These are phyloP conservation scores for Coemansia sp. DNA, from an alignment of 192 early-diverging fungal genomes.

Conservation along the genomic window DNA sequence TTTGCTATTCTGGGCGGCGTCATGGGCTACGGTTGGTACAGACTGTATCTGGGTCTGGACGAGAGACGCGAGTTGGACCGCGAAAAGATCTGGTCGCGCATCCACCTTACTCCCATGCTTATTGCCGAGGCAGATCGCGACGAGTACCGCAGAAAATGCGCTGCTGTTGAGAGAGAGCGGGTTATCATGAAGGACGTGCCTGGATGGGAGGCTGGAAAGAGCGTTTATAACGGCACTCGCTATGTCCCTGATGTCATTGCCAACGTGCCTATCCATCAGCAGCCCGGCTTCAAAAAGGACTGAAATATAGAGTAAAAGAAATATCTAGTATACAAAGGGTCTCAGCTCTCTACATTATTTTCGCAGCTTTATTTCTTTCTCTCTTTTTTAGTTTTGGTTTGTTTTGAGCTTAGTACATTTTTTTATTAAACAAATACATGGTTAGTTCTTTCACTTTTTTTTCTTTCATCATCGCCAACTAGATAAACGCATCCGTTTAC, in stretches of 20 bases:
- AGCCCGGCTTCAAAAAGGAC: slow-evolving; percentile 31
- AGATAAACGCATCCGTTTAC: no score
- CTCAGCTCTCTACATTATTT: no score
- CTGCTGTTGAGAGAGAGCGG: slow-evolving; percentile 69
- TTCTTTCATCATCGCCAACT: not conserved
- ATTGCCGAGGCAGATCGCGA: slow-evolving; percentile 95
- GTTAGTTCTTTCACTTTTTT: slow-evolving; percentile 1
- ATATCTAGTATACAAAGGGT: no score
- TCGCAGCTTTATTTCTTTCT: no score
- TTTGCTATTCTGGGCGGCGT: slow-evolving; percentile 70
- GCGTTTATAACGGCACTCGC: slow-evolving; percentile 86
- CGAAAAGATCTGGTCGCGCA: slow-evolving; percentile 91
- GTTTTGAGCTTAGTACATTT: slow-evolving; percentile 4
- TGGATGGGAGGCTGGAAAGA: slow-evolving; percentile 74
- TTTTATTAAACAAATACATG: not conserved
- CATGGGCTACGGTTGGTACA: slow-evolving; percentile 82
- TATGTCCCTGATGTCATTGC: slow-evolving; percentile 60
- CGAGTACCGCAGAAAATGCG: slow-evolving; percentile 73
- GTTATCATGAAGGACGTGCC: slow-evolving; percentile 84
- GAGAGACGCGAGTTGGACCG: slow-evolving; percentile 76
- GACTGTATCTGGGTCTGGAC: slow-evolving; percentile 40
- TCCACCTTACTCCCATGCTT: slow-evolving; percentile 85
- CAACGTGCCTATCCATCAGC: slow-evolving; percentile 47
- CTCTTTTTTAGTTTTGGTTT: no score
- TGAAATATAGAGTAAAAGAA: slow-evolving; percentile 13